These are phyloP conservation scores for Maudiozyma saulgeensis DNA, from an alignment of 805 yeast genomes.

Conservation along the genomic window DNA sequence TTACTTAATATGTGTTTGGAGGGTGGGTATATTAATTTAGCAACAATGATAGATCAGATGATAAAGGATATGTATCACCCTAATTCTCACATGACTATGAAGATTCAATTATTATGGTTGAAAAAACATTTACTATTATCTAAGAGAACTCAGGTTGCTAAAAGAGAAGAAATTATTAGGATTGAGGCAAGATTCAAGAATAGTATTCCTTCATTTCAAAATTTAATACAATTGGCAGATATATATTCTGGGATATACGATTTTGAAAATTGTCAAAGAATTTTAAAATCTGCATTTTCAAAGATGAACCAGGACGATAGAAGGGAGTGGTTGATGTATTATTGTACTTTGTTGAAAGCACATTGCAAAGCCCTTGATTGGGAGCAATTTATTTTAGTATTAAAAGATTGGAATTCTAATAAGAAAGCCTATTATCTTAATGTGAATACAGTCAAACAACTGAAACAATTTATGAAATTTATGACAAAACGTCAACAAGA, in stretches of 20 bases:
- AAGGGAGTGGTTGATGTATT: conserved; percentile 18
- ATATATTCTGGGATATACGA: conserved; percentile 10
- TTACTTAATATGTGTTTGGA: conserved; percentile 14
- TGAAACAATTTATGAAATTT: conserved; percentile 16
- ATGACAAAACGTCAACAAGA: conserved; percentile 3
- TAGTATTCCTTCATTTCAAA: conserved; percentile 11
- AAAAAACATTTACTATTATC: conserved; percentile 3
- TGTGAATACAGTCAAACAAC: conserved; percentile 14
- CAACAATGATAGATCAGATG: conserved; percentile 13
- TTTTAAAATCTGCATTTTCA: neutral
- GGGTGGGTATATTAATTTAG: conserved; percentile 9
- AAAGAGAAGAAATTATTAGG: conserved; percentile 6
- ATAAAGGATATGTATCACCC: conserved; percentile 8
- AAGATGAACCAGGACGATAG: conserved; percentile 8
- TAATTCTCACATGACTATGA: conserved; percentile 11
- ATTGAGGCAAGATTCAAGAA: conserved; percentile 10
- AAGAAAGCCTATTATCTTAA: conserved; percentile 10
- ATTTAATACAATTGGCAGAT: conserved; percentile 17
- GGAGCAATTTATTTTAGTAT: conserved; percentile 6
- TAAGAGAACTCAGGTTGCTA: neutral
- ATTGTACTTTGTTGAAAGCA: conserved; percentile 13
- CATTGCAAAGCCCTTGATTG: conserved; percentile 10
- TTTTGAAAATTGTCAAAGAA: conserved; percentile 6
- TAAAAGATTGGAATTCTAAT: conserved; percentile 23
- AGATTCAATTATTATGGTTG: conserved; percentile 19